phyloP scores from a whole-genome alignment of 306 rosid species.

The Prunus salicina region DNA sequence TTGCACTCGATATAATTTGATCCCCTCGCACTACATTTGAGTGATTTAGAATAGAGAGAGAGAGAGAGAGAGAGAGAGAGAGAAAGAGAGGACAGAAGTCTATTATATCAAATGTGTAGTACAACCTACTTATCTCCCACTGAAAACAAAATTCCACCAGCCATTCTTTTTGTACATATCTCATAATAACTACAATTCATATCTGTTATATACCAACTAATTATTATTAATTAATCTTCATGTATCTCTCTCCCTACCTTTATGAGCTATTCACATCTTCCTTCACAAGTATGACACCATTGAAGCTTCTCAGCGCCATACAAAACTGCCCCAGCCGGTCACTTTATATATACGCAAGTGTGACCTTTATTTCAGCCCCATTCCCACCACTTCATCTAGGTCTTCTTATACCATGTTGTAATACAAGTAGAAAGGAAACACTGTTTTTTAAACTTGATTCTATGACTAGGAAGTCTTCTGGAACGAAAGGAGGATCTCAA shows the following conservation, averaged over 20 bases:
- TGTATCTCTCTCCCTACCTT: background rate
- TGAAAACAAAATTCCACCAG: conserved; percentile 21
- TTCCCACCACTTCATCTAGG: conserved; percentile 2
- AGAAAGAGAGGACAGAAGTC: conserved; percentile 6
- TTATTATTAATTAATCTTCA: background rate
- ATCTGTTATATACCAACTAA: conserved; percentile 19
- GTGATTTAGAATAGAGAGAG: too few species aligned
- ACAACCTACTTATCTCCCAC: conserved; percentile 21
- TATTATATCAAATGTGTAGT: conserved; percentile 12
- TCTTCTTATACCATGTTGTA: background rate
- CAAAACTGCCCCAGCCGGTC: conserved; percentile 10
- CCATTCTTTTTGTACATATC: conserved; percentile 29
- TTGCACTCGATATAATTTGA: too few species aligned
- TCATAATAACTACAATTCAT: conserved; percentile 12
- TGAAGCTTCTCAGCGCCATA: background rate
- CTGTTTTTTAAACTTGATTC: conserved; percentile 9
- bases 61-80: background rate
- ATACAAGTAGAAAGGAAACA: background rate
- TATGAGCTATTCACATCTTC: conserved; percentile 19
- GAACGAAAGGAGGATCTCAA: background rate
- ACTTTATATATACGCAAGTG: conserved; percentile 28
- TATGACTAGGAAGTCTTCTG: conserved; percentile 2
- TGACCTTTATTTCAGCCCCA: conserved; percentile 46
- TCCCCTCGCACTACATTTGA: too few species aligned
- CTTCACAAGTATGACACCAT: conserved; percentile 11